Evolutionary conservation across 192 early-diverging fungal genomes (phyloP).

Genomic region (Rhizophagus clarus): DNA sequence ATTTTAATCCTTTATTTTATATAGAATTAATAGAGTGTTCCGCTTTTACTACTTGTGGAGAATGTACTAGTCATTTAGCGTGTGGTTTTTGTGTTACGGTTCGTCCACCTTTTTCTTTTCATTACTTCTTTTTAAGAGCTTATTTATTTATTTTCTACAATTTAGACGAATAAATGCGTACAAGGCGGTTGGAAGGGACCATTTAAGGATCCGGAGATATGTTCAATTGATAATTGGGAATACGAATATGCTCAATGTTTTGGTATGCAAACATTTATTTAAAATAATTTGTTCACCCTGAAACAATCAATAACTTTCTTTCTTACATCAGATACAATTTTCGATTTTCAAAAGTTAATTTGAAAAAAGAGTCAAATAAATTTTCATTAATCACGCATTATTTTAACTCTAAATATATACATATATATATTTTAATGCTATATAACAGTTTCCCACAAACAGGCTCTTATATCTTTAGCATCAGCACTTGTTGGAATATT

Average conservation of each 20-base stretch:
- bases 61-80: constrained; percentile 20
- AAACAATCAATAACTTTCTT: not conserved
- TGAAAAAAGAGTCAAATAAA: too few species aligned
- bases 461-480: constrained; percentile 27
- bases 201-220: not conserved
- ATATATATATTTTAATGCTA: not conserved
- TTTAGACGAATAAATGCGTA: constrained; percentile 15
- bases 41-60: constrained; percentile 9
- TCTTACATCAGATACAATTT: not conserved
- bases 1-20: not conserved
- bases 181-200: constrained; percentile 30
- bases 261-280: constrained; percentile 3
- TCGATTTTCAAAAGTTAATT: not conserved
- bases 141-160: not conserved
- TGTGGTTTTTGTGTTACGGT: constrained; percentile 32
- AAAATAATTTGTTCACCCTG: not conserved
- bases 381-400: too few species aligned
- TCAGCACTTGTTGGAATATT: constrained; percentile 24
- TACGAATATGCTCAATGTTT: constrained; percentile 33
- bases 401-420: too few species aligned
- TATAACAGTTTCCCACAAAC: constrained; percentile 15
- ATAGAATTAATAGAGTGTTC: constrained; percentile 27
- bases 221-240: constrained; percentile 19
- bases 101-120: not conserved
- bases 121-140: not conserved